phyloP scores from a whole-genome alignment of 1,139 yeast genomes.

The Geotrichum histeridarum region DNA sequence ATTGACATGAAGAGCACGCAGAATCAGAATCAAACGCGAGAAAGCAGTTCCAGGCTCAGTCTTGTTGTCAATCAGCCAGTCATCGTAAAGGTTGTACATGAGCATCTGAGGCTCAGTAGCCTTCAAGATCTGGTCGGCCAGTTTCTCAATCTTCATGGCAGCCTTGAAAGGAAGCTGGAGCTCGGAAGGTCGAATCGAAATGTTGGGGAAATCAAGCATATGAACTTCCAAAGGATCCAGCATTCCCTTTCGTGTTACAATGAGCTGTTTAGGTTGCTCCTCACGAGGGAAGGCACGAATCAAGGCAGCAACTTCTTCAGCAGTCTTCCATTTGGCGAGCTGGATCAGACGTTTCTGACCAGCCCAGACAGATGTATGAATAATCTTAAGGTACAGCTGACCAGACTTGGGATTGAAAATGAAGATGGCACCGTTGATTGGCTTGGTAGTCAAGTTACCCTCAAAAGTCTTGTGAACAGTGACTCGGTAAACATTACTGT shows the following conservation, averaged over 20 bases:
- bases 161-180: constrained; percentile 85
- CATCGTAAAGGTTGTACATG: constrained; percentile 84
- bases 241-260: constrained; percentile 86
- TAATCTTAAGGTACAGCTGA: constrained; percentile 78
- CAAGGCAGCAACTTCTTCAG: constrained; percentile 93
- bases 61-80: constrained; percentile 61
- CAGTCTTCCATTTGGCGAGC: constrained; percentile 95
- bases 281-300: constrained; percentile 84
- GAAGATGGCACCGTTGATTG: constrained; percentile 89
- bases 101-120: constrained; percentile 95
- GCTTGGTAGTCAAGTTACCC: constrained; percentile 88
- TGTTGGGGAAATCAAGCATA: constrained; percentile 93
- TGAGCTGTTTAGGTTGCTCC: constrained; percentile 90
- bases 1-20: constrained; percentile 75
- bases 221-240: constrained; percentile 94
- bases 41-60: constrained; percentile 87
- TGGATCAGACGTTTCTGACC: constrained; percentile 95
- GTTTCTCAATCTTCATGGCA: constrained; percentile 74
- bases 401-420: constrained; percentile 76
- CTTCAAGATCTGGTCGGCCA: constrained; percentile 70
- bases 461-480: constrained; percentile 88
- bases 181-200: constrained; percentile 84
- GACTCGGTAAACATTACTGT: constrained; percentile 90
- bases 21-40: constrained; percentile 71
- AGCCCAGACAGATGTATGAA: constrained; percentile 94